Conservation (phyloP, 2,329 filamentous ascomycete species). For the Aureobasidium leucospermi region DNA sequence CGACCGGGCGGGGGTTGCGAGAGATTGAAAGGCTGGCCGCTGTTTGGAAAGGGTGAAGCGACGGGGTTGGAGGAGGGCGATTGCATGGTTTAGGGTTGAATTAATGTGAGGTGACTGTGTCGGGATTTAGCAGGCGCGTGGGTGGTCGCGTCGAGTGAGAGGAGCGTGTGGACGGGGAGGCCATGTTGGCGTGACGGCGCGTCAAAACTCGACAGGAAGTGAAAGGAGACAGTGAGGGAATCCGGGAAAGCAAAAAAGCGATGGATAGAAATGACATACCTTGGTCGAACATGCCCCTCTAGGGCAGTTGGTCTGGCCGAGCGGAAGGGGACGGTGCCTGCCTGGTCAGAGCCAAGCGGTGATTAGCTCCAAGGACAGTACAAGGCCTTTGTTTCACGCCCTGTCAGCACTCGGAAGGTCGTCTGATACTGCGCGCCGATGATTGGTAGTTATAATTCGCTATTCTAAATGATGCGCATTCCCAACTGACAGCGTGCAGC, state of each 20-base stretch:
- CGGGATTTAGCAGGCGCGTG: conserved; percentile 5
- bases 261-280: background rate
- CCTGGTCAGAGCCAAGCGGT: background rate
- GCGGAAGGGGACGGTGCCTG: conserved; percentile 5
- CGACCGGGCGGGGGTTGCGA: conserved; percentile 16
- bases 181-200: background rate
- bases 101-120: background rate
- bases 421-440: background rate
- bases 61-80: conserved; percentile 6
- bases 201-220: background rate
- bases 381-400: conserved; percentile 12
- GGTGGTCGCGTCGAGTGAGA: conserved; percentile 6
- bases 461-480: conserved; percentile 6
- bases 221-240: background rate
- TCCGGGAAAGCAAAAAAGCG: background rate
- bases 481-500: background rate
- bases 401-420: background rate
- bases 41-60: conserved; percentile 6
- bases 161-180: background rate
- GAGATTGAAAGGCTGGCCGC: conserved; percentile 17
- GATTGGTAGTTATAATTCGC: background rate
- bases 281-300: conserved; percentile 11
- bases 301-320: conserved; percentile 3
- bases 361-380: background rate
- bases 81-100: conserved; percentile 8